These are phyloP conservation scores for Ceratocystis colombiana DNA, from an alignment of 2,329 filamentous ascomycete genomes.

Conservation along the genomic window DNA sequence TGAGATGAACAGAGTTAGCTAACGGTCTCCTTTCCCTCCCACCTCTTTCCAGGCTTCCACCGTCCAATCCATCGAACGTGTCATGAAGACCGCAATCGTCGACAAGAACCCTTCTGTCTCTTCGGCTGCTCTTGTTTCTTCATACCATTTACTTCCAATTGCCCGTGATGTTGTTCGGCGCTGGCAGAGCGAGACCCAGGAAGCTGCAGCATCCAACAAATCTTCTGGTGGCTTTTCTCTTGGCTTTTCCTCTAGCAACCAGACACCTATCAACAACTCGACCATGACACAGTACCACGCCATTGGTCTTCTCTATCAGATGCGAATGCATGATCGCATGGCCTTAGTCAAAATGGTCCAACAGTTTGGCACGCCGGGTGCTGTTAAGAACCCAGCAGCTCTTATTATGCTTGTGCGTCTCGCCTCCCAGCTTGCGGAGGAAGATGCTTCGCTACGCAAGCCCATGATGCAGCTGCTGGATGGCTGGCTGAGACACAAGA, in stretches of 20 bases:
- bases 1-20: no score
- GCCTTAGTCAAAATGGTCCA: constrained; percentile 99
- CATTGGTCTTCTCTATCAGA: constrained; percentile 93
- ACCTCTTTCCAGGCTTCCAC: constrained; percentile 60
- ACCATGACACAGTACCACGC: constrained; percentile 99
- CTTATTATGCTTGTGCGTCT: constrained; percentile 86
- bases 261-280: constrained; percentile 76
- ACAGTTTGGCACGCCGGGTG: constrained; percentile 84
- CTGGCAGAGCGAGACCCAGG: constrained; percentile 98
- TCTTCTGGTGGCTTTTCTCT: constrained; percentile 82
- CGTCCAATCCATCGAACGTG: constrained; percentile 92
- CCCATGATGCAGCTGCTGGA: constrained; percentile 97
- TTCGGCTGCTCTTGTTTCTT: constrained; percentile 89
- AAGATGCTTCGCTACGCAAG: constrained; percentile 77
- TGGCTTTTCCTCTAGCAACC: constrained; percentile 72
- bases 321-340: constrained; percentile 96
- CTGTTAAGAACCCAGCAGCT: constrained; percentile 88
- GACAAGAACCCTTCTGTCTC: constrained; percentile 98
- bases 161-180: constrained; percentile 88
- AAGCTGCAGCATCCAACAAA: constrained; percentile 83
- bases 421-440: constrained; percentile 86
- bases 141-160: constrained; percentile 94
- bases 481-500: constrained; percentile 95
- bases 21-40: no score
- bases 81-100: constrained; percentile 98